A percentile compares a stretch with the other conserved stretches of the same genome.
phyloP scores from a whole-genome alignment of 1,139 yeast genomes.

The Ogataea hybrid region DNA sequence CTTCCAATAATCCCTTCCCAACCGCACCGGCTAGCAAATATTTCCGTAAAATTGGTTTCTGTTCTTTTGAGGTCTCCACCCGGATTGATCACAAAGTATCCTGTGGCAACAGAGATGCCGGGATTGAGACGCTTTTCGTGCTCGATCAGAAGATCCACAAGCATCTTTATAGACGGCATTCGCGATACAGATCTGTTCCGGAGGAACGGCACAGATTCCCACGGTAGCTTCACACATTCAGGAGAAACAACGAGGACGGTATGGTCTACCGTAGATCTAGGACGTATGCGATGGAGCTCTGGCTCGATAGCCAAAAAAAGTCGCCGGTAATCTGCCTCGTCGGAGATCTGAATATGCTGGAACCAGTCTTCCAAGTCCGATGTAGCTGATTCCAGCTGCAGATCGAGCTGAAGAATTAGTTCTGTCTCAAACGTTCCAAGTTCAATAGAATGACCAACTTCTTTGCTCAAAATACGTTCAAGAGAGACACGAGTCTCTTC shows the following conservation, averaged over 20 bases:
- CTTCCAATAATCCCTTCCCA: slow-evolving; percentile 59
- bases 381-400: slow-evolving; percentile 35
- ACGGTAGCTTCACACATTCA: slow-evolving; percentile 67
- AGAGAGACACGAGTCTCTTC: slow-evolving; percentile 40
- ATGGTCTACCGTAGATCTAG: slow-evolving; percentile 37
- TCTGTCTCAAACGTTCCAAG: slow-evolving; percentile 26
- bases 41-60: slow-evolving; percentile 53
- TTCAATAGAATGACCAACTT: slow-evolving; percentile 19
- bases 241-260: slow-evolving; percentile 68
- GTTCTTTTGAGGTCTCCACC: slow-evolving; percentile 73
- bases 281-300: slow-evolving; percentile 31
- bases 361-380: slow-evolving; percentile 61
- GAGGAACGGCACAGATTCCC: slow-evolving; percentile 77
- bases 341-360: slow-evolving; percentile 57
- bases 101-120: slow-evolving; percentile 33
- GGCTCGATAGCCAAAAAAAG: slow-evolving; percentile 49
- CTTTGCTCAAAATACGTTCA: slow-evolving; percentile 33
- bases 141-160: slow-evolving; percentile 42
- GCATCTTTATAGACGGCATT: slow-evolving; percentile 61
- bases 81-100: slow-evolving; percentile 74
- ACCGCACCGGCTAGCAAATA: slow-evolving; percentile 38
- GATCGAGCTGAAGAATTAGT: slow-evolving; percentile 50
- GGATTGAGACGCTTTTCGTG: slow-evolving; percentile 14
- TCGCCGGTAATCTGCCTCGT: slow-evolving; percentile 59
- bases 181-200: slow-evolving; percentile 60